Base-by-base conservation (phyloP, 2,329 filamentous ascomycete genomes). In the Talaromyces sp. region DNA sequence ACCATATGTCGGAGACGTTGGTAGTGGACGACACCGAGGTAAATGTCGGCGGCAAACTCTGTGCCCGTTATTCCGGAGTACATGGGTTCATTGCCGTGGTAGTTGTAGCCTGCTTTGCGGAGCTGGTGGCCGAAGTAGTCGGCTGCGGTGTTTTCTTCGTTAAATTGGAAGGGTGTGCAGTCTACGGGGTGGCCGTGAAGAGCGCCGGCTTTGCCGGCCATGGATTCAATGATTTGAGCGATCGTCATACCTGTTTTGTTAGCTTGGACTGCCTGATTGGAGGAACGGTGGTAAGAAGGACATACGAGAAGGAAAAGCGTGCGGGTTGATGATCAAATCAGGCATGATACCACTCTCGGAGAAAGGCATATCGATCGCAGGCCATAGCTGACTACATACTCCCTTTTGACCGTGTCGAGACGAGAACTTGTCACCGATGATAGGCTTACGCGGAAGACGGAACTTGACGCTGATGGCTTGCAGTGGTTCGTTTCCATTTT, bases 351-450 rank as follows among this genome's bases (percentile, higher is more conserved):
- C 95, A 6, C 90, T 91, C 81, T 99, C 95, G 2, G 92, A 93
- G 80, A 98, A 99, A 3, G 95, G 95, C 91, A 99, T 95, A 77
- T 98, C 93, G 66, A 91, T 83, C 2, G 89, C 86, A 0, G 93
- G 95, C 93, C 95, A 99, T 77, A 97, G 95, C 76, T 98, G 94
- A 19, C 93, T 97, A 73, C 87, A 89, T 60, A 98, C 95, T 87
- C 95, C 95, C 81, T 99, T 99, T 78, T 99, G 95, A 67, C 95
- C 95, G 84, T 99, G 95, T 68, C 95, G 90, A 57, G 95, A 99
- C 11, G 95, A 98, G 83, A 99, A 99, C 80, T 99, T 99, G 85
- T 99, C 95, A 77, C 95, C 95, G 66, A 99, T 97, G 71, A 97
- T 85, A 7, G 95, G 95, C 19, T 90, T 89, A 73, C 95, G 90